phyloP scores from a whole-genome alignment of 73 alveolate genomes.

The Blepharisma stoltei region DNA sequence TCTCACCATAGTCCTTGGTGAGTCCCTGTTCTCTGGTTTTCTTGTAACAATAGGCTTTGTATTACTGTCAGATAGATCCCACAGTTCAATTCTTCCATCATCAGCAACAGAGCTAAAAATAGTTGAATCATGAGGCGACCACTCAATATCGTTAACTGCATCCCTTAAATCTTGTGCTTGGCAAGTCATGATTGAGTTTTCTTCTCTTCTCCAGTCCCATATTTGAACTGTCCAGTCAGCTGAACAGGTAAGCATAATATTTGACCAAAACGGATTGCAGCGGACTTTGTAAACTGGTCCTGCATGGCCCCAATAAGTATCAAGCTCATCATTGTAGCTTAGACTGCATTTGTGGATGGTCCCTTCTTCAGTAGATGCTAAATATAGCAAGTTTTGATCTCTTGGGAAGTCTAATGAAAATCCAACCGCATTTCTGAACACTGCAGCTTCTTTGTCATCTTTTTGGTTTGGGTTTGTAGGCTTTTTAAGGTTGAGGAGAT shows the following conservation, averaged over 20 bases:
- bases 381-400: constrained; percentile 85
- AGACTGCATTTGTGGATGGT: constrained; percentile 91
- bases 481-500: constrained; percentile 88
- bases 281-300: constrained; percentile 98
- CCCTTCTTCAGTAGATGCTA: constrained; percentile 95
- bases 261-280: constrained; percentile 93
- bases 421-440: constrained; percentile 85
- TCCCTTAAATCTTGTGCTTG: constrained; percentile 73
- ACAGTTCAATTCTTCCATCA: constrained; percentile 96
- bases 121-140: constrained; percentile 93
- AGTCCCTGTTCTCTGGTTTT: constrained; percentile 41
- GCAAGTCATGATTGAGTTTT: constrained; percentile 42
- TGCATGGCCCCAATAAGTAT: constrained; percentile 93
- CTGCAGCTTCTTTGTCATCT: constrained; percentile 82
- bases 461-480: constrained; percentile 81
- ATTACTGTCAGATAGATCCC: constrained; percentile 92
- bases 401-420: constrained; percentile 72
- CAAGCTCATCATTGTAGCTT: constrained; percentile 89
- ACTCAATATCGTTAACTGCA: constrained; percentile 93
- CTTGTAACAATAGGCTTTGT: constrained; percentile 46
- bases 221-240: constrained; percentile 97
- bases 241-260: constrained; percentile 90
- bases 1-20: constrained; percentile 89
- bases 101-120: constrained; percentile 94
- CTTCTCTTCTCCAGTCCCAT: constrained; percentile 91